Evolutionary conservation across 176 grass and related monocot genomes (phyloP), one percentile per base, ranked within the genome.

Genomic region (Oryza meyeriana): DNA sequence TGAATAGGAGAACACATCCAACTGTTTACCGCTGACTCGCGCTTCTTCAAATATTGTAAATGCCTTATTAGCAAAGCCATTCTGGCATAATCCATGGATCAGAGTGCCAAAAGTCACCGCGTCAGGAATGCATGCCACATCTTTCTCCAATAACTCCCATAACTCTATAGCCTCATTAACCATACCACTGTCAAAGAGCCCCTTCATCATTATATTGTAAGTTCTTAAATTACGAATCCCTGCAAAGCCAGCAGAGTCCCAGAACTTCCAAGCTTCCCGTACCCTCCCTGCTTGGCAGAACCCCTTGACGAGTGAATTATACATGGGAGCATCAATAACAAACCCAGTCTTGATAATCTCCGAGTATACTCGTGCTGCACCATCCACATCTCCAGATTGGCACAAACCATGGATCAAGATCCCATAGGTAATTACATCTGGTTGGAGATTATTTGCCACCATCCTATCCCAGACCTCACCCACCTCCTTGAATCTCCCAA

Each of bases 361-460:
- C 3, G 89, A 77, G 75, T 90, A 94, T 16, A 99, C 61, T 35
- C 80, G 69, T 30, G 73, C 82, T 0, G 86, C 93, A 50, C 85
- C 89, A 87, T 92, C 85, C 50, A 94, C 85, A 82, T 94, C 90
- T 61, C 87, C 77, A 16, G 83, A 90, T 66, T 76, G 76, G 45
- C 93, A 95, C n/a, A 99, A 78, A 61, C 93, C 87, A 22, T 95
- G 81, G 78, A 99, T 88, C 77, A 95, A 80, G 80, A 95, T 99
- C 39, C 92, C 84, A 64, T 95, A 79, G 31, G 85, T 93, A 84
- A 91, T 64, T 11, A 77, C 67, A 81, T 87, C 87, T 1, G 87
- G 85, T 45, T 82, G 86, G 72, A 92, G 90, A 66, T 87, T 84
- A 79, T 99, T 99, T 63, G 62, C 74, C 32, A 92, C 10, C 96